Conservation (phyloP, 192 early-diverging fungal genomes). For the Coemansia umbellata region DNA sequence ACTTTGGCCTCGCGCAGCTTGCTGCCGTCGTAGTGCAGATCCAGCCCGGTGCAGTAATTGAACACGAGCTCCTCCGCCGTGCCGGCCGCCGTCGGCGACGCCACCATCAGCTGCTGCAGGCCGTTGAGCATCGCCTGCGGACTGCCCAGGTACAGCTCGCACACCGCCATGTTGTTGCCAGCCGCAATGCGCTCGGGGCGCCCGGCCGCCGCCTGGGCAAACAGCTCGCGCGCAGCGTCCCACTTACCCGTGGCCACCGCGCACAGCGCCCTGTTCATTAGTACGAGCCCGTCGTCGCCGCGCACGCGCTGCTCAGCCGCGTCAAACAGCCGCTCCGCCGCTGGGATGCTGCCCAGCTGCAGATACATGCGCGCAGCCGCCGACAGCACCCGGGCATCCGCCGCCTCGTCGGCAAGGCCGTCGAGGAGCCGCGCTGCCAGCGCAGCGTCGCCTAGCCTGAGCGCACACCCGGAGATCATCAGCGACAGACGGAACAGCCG, state of each 20-base stretch:
- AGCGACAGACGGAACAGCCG: constrained; percentile 22
- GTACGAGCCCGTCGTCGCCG: constrained; percentile 14
- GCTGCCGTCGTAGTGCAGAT: constrained; percentile 38
- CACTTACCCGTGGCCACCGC: constrained; percentile 34
- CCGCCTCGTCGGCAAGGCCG: background rate
- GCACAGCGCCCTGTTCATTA: constrained; percentile 39
- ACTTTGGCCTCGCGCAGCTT: constrained; percentile 31
- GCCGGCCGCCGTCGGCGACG: constrained; percentile 25
- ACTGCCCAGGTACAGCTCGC: constrained; percentile 42
- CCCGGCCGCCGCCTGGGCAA: constrained; percentile 3
- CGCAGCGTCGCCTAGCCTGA: constrained; percentile 12
- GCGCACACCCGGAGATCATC: constrained; percentile 7
- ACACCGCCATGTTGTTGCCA: constrained; percentile 36
- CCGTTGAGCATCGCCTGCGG: constrained; percentile 33
- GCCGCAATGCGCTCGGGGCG: constrained; percentile 19
- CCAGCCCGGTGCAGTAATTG: constrained; percentile 46
- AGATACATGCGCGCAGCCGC: constrained; percentile 27
- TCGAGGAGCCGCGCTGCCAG: constrained; percentile 11
- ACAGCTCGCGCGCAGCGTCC: constrained; percentile 21
- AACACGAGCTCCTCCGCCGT: constrained; percentile 38
- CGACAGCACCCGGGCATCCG: constrained; percentile 25
- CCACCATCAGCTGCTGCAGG: constrained; percentile 29
- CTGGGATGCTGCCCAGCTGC: constrained; percentile 28
- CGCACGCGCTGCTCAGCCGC: constrained; percentile 5
- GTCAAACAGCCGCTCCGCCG: constrained; percentile 24